These are phyloP conservation scores for Cladosporium sp. DNA, from an alignment of 2,329 filamentous ascomycete genomes.

Conservation along the genomic window DNA sequence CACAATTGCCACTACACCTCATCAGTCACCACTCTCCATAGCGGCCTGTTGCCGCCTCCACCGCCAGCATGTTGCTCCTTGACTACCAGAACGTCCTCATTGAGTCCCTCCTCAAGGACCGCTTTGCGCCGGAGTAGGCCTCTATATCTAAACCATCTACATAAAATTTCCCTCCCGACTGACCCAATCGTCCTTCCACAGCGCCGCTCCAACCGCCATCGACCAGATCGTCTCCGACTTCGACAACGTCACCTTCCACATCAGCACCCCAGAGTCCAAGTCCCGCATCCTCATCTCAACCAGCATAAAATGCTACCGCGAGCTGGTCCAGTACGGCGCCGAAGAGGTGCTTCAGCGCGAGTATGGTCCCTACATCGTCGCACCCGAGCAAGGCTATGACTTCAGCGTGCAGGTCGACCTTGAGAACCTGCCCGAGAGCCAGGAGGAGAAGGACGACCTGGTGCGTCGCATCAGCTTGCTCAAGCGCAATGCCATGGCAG, in stretches of 20 bases:
- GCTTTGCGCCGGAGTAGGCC: slow-evolving; percentile 56
- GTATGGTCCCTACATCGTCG: slow-evolving; percentile 86
- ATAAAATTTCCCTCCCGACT: neutral
- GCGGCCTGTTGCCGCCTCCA: neutral
- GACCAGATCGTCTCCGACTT: slow-evolving; percentile 99
- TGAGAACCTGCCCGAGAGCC: slow-evolving; percentile 75
- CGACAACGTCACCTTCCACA: slow-evolving; percentile 96
- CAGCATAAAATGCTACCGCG: slow-evolving; percentile 88
- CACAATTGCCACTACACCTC: no score
- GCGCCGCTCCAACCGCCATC: slow-evolving; percentile 79
- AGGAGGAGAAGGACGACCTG: slow-evolving; percentile 82
- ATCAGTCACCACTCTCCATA: neutral
- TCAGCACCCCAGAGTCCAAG: slow-evolving; percentile 92
- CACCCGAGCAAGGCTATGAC: slow-evolving; percentile 86
- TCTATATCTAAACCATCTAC: neutral
- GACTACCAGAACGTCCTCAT: slow-evolving; percentile 99
- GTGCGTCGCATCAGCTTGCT: slow-evolving; percentile 82
- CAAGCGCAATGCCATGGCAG: slow-evolving; percentile 98
- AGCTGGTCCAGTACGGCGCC: slow-evolving; percentile 89
- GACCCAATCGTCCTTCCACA: slow-evolving; percentile 35
- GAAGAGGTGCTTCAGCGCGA: slow-evolving; percentile 87
- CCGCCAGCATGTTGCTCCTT: slow-evolving; percentile 71
- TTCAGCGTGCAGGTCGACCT: slow-evolving; percentile 91
- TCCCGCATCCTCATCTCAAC: slow-evolving; percentile 92
- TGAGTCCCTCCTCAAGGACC: slow-evolving; percentile 89